A percentile compares a stretch with the other conserved stretches of the same genome.
Conservation (phyloP, 495 filamentous ascomycete genomes). For the Cercophora newfieldiana region DNA sequence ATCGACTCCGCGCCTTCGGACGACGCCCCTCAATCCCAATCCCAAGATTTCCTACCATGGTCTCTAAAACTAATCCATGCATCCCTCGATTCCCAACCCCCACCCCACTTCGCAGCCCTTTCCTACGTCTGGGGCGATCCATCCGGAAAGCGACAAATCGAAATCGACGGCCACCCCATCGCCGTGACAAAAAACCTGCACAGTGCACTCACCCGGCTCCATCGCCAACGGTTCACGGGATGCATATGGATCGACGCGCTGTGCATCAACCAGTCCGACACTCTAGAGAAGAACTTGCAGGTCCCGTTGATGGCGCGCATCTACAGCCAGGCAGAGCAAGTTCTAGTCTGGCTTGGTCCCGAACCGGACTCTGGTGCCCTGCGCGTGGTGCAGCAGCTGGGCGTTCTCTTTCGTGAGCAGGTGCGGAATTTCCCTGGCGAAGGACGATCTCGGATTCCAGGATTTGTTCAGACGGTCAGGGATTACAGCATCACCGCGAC, state of each 20-base stretch:
- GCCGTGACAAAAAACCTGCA: background rate
- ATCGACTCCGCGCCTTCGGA: background rate
- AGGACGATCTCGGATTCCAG: background rate
- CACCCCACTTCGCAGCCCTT: background rate
- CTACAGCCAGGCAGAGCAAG: background rate
- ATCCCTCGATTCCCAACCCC: background rate
- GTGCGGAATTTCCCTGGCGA: background rate
- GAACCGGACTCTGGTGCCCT: background rate
- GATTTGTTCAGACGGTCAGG: background rate
- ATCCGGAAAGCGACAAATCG: background rate
- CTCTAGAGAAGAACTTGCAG: background rate
- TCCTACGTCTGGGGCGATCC: background rate
- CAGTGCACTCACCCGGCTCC: background rate
- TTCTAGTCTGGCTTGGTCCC: background rate
- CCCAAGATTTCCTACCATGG: background rate
- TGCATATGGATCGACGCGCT: background rate
- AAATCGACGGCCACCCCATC: background rate
- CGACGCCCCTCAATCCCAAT: background rate
- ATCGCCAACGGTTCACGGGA: background rate
- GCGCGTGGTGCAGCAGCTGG: background rate
- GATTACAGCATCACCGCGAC: background rate
- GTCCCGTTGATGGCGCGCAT: background rate
- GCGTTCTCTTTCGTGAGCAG: background rate
- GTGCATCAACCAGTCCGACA: background rate
- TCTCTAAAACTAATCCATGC: background rate